Conservation (phyloP, 2,329 filamentous ascomycete genomes). For the Ascochyta clinopodiicola region DNA sequence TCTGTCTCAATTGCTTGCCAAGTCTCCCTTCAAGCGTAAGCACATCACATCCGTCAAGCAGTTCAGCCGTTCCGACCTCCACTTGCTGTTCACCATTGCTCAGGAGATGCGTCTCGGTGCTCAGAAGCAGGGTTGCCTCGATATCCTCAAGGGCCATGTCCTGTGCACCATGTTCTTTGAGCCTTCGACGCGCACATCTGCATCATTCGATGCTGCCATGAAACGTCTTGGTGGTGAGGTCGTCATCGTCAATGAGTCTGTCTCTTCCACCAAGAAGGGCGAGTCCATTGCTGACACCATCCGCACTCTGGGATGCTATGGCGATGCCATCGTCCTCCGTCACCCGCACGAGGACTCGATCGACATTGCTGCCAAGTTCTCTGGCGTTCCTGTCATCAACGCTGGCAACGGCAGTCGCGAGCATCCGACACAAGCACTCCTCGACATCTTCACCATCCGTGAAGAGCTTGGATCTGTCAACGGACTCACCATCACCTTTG, state of each 20-base stretch:
- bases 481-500: constrained; percentile 93
- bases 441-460: constrained; percentile 97
- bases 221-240: constrained; percentile 92
- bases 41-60: constrained; percentile 92
- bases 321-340: constrained; percentile 92
- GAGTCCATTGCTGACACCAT: constrained; percentile 93
- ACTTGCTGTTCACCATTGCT: constrained; percentile 92
- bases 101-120: constrained; percentile 97
- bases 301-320: constrained; percentile 91
- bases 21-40: constrained; percentile 85
- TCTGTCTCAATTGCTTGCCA: constrained; percentile 74
- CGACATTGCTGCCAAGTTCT: constrained; percentile 83
- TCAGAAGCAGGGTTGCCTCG: constrained; percentile 87
- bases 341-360: constrained; percentile 85
- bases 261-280: constrained; percentile 92
- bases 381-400: constrained; percentile 92
- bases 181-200: constrained; percentile 92
- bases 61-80: constrained; percentile 85
- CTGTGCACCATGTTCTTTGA: constrained; percentile 97
- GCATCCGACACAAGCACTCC: constrained; percentile 96
- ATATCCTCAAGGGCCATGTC: constrained; percentile 83
- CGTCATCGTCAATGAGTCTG: constrained; percentile 78
- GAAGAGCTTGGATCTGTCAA: constrained; percentile 96
- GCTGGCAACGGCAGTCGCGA: constrained; percentile 95
- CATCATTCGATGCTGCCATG: constrained; percentile 98